Evolutionary conservation across 208 protist genomes (phyloP).

Genomic region (Lotmaria passim): DNA sequence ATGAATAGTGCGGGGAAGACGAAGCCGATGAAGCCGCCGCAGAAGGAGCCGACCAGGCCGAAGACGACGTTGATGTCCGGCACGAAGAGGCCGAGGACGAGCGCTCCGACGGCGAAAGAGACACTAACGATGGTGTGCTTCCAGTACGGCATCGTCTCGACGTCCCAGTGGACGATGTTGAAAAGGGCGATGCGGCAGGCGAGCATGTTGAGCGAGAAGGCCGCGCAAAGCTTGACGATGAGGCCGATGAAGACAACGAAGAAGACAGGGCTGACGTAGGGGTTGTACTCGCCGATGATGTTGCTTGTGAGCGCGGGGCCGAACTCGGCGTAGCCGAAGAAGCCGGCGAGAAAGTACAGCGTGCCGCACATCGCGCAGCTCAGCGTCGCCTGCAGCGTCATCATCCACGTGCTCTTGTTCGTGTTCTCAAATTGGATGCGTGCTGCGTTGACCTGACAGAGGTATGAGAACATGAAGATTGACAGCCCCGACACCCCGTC

Average conservation of each 20-base stretch:
- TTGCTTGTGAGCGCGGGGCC: slow-evolving; percentile 35
- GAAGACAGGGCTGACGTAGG: slow-evolving; percentile 41
- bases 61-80: slow-evolving; percentile 58
- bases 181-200: slow-evolving; percentile 45
- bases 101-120: slow-evolving; percentile 33
- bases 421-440: slow-evolving; percentile 52
- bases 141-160: slow-evolving; percentile 51
- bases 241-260: slow-evolving; percentile 53
- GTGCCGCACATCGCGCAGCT: slow-evolving; percentile 45
- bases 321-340: slow-evolving; percentile 80
- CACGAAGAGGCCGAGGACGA: slow-evolving; percentile 63
- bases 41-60: slow-evolving; percentile 55
- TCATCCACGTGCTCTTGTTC: slow-evolving; percentile 21
- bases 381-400: slow-evolving; percentile 42
- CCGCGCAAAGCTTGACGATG: slow-evolving; percentile 60
- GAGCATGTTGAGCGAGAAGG: slow-evolving; percentile 58
- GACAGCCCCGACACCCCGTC: slow-evolving; percentile 42
- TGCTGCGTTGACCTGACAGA: slow-evolving; percentile 63
- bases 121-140: slow-evolving; percentile 51
- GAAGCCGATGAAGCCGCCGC: slow-evolving; percentile 68
- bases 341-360: slow-evolving; percentile 66
- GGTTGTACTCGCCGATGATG: slow-evolving; percentile 63
- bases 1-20: slow-evolving; percentile 60
- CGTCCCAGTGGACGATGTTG: slow-evolving; percentile 50
- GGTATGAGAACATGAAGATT: slow-evolving; percentile 67